Conservation (phyloP, 192 early-diverging fungal species). For the Chytriomyces hyalinus region DNA sequence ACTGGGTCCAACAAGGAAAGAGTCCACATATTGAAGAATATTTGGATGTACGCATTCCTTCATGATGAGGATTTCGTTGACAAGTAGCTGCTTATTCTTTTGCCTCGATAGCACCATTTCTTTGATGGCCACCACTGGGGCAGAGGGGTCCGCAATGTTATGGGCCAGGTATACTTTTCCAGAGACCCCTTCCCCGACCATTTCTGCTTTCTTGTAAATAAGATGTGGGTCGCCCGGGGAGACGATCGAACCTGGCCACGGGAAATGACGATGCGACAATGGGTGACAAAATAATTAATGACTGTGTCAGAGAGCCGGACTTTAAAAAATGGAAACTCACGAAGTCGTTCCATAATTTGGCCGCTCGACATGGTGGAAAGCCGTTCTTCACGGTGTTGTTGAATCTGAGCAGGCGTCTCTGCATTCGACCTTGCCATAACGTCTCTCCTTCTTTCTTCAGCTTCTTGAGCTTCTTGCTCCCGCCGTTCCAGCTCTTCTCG, state of each 20-base stretch:
- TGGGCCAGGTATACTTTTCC: slow-evolving; percentile 90
- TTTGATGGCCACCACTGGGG: slow-evolving; percentile 86
- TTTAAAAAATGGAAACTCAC: slow-evolving; percentile 39
- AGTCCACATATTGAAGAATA: slow-evolving; percentile 90
- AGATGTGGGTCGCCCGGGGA: slow-evolving; percentile 27
- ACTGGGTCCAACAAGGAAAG: slow-evolving; percentile 78
- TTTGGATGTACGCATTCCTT: slow-evolving; percentile 89
- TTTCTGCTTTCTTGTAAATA: slow-evolving; percentile 26
- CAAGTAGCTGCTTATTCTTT: slow-evolving; percentile 88
- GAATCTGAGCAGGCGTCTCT: too few species aligned
- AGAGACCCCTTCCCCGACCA: slow-evolving; percentile 65
- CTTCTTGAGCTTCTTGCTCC: too few species aligned
- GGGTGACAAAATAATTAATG: not conserved
- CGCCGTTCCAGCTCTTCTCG: slow-evolving; percentile 31
- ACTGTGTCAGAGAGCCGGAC: too few species aligned
- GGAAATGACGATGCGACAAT: not conserved
- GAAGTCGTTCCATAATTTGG: slow-evolving; percentile 91
- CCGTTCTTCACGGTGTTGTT: too few species aligned
- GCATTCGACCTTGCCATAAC: too few species aligned
- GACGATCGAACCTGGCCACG: slow-evolving; percentile 1
- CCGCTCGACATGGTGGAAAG: slow-evolving; percentile 82
- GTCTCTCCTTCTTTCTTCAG: too few species aligned
- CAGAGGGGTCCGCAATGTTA: slow-evolving; percentile 61
- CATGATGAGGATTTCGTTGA: slow-evolving; percentile 95
- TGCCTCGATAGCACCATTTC: slow-evolving; percentile 91